Base-by-base conservation (phyloP, 1,139 yeast genomes). In the Arxiozyma telluris region DNA sequence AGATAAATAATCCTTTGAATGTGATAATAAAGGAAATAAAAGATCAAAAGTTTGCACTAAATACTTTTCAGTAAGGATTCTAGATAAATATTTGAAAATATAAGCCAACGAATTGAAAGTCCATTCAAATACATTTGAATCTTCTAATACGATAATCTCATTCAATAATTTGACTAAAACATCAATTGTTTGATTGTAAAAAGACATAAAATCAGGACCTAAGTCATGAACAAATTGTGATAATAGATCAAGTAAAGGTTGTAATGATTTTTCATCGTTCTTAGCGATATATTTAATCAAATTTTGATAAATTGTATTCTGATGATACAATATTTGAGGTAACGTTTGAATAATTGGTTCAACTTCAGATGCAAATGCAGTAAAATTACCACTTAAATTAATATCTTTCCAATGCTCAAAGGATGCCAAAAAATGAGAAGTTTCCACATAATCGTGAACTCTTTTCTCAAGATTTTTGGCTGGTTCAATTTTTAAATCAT, bases 221-320 rank as follows among this genome's bases (percentile, higher is more conserved):
- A 93, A 73, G 73, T 93, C 98, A 63, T 89, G 97, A 48, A 91
- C 84, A 62, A 94, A 86, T 66, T 90, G 96, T 0, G 96, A 80
- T 46, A 89, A 69, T 50, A 90, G 73, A 65, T 93, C 98, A 48
- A 90, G 70, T 45, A 89, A 68, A 5, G 98, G 93, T 67, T 91
- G 95, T 50, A 87, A 72, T 0, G 96, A 83, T 55, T 84, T 74
- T 38, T 78, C 76, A 66, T 91, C 96, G 59, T 82, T 81, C 47
- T 72, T 70, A 27, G 69, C 64, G 38, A 86, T 78, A 57, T 82
- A 80, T 11, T 65, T 62, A 45, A 74, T 72, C 44, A 93, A 72
- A 4, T 78, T 65, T 1, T 77, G 76, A 60, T 82, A 87, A 45
- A 93, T 84, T 49, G 72, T 71, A 9, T 72, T 65, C 65, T 87